Percentiles rank a stretch among this genome's conserved stretches.
Conservation (phyloP, 345 rosid species). For the Brassica rapa region DNA sequence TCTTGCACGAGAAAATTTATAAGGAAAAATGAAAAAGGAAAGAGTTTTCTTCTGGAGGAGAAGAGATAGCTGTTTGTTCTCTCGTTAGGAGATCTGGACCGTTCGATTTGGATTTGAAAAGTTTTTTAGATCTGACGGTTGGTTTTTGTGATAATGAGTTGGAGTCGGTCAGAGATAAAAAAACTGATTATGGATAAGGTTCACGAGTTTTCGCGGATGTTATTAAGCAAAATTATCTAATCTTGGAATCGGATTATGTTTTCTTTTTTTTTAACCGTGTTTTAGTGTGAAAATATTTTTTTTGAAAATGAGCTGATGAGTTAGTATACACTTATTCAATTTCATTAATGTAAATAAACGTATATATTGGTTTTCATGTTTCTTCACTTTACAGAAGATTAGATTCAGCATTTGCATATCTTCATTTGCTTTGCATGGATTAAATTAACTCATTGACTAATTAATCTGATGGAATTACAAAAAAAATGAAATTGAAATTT, state of each 20-base stretch:
- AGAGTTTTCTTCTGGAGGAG: slow-evolving; percentile 26
- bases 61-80: slow-evolving; percentile 11
- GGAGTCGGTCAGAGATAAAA: slow-evolving; percentile 21
- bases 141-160: not conserved
- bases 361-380: not conserved
- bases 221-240: not conserved
- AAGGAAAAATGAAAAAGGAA: not conserved
- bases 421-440: not conserved
- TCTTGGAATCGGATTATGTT: not conserved
- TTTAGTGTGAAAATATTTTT: not conserved
- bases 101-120: slow-evolving; percentile 34
- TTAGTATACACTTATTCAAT: no score
- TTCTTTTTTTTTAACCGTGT: not conserved
- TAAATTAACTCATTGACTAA: not conserved
- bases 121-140: slow-evolving; percentile 30
- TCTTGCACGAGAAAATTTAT: slow-evolving; percentile 25
- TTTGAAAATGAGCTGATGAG: not conserved
- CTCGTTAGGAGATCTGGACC: slow-evolving; percentile 2
- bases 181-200: slow-evolving; percentile 35
- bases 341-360: not conserved
- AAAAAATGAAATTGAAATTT: not conserved
- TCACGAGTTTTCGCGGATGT: not conserved
- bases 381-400: not conserved
- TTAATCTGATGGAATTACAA: not conserved
- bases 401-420: not conserved